Conservation (phyloP, 192 early-diverging fungal species). For the Geosiphon pyriformis region DNA sequence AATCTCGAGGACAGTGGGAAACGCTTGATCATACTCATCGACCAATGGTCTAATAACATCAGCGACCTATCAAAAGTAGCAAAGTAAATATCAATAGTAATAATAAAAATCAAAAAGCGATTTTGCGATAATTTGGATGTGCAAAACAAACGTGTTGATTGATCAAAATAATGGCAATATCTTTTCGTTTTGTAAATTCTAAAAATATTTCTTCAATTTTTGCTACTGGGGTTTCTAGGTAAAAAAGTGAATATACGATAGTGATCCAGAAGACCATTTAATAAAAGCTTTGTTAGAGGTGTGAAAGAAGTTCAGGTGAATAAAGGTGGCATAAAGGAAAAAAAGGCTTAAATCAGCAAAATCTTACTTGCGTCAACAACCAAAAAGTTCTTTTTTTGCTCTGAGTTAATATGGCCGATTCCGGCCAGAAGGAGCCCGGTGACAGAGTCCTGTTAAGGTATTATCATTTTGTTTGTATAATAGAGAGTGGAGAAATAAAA, state of each 20-base stretch:
- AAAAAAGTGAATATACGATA: conserved; percentile 11
- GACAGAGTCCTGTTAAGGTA: conserved; percentile 77
- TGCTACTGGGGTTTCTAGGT: conserved; percentile 64
- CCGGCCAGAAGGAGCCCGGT: conserved; percentile 98
- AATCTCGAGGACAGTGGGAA: conserved; percentile 97
- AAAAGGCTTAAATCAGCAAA: no score
- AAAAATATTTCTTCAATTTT: conserved; percentile 76
- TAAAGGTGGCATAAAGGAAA: no score
- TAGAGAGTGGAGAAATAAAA: neutral
- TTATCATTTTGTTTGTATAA: neutral
- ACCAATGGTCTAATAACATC: conserved; percentile 86
- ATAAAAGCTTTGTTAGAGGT: no score
- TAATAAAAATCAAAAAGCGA: neutral
- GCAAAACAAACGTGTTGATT: conserved; percentile 79
- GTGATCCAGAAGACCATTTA: no score
- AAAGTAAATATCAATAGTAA: conserved; percentile 15
- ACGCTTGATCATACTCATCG: conserved; percentile 87
- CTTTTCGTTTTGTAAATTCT: conserved; percentile 86
- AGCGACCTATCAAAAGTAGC: conserved; percentile 61
- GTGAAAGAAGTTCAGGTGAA: no score
- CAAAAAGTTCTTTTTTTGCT: conserved; percentile 92
- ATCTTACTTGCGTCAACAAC: conserved; percentile 88
- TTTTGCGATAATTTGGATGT: neutral
- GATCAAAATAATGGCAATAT: conserved; percentile 97
- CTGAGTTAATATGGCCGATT: conserved; percentile 89